Conservation (phyloP, 1,139 yeast species). For the Sugiyamaella xylanicola region DNA sequence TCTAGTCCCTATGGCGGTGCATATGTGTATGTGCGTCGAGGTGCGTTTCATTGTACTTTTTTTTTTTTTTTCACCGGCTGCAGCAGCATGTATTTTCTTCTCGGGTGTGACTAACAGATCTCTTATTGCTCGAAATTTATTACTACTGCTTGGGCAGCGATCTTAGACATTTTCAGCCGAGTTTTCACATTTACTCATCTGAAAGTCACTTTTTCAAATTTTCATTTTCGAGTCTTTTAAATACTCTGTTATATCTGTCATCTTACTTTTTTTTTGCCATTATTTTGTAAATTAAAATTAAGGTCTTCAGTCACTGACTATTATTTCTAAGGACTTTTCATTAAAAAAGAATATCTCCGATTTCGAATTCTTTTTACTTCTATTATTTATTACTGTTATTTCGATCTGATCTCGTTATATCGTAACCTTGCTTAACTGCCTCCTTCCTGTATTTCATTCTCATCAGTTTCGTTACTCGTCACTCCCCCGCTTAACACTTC, state of each 20-base stretch:
- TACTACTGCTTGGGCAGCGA: neutral
- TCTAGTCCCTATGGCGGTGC: no score
- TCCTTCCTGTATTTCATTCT: neutral
- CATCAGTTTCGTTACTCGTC: neutral
- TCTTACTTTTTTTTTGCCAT: no score
- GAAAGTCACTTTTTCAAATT: neutral
- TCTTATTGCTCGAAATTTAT: neutral
- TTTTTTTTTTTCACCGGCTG: no score
- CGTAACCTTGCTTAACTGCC: neutral
- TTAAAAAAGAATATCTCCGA: neutral
- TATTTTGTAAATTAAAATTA: neutral
- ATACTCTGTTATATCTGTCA: no score
- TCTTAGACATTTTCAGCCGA: neutral
- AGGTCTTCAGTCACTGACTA: neutral
- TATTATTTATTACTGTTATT: neutral
- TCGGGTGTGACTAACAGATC: neutral
- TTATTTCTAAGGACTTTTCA: neutral
- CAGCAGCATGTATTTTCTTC: no score
- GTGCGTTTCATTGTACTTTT: neutral
- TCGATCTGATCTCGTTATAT: neutral
- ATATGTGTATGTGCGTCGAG: neutral
- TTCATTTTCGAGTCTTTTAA: no score
- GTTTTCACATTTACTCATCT: neutral
- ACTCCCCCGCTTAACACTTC: neutral
- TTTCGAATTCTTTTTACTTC: no score